Percentiles rank a stretch among this genome's conserved stretches.
Conservation (phyloP, 352 stramenopile genomes). For the Phytophthora pistaciae region DNA sequence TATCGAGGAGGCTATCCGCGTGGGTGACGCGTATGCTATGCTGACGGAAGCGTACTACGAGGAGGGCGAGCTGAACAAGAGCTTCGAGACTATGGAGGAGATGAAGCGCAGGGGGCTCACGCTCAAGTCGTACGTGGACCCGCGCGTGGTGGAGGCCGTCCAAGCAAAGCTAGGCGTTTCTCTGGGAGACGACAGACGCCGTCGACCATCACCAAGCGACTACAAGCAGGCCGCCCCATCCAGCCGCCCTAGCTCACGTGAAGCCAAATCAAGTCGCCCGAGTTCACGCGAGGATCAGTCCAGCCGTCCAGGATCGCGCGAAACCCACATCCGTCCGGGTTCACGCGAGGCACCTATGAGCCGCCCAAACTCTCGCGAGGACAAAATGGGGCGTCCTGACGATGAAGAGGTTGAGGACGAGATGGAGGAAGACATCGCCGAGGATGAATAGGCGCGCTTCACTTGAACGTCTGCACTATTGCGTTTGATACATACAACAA, state of each 20-base stretch:
- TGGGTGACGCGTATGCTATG: constrained; percentile 91
- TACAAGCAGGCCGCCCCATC: constrained; percentile 34
- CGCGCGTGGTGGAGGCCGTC: constrained; percentile 73
- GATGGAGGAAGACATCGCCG: constrained; percentile 85
- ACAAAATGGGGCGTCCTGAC: constrained; percentile 32
- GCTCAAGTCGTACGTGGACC: constrained; percentile 82
- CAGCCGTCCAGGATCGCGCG: constrained; percentile 29
- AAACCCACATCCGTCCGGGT: constrained; percentile 18
- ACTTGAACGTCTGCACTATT: constrained; percentile 3
- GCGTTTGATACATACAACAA: constrained; percentile 20
- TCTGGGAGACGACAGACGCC: constrained; percentile 33
- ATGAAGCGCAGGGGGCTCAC: constrained; percentile 78
- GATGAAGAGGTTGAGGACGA: constrained; percentile 71
- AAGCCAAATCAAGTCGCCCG: constrained; percentile 30
- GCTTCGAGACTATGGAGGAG: constrained; percentile 74
- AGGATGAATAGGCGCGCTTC: constrained; percentile 53
- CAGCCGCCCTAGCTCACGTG: constrained; percentile 27
- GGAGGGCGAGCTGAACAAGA: constrained; percentile 71
- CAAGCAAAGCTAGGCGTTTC: constrained; percentile 56
- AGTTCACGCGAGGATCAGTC: constrained; percentile 20
- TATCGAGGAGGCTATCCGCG: constrained; percentile 87
- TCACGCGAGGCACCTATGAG: constrained; percentile 33
- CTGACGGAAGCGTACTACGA: constrained; percentile 85
- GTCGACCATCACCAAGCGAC: constrained; percentile 33
- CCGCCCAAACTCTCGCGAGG: constrained; percentile 38